Conservation (phyloP, 2,329 filamentous ascomycete species). For the Arthrobotrys sinensis region DNA sequence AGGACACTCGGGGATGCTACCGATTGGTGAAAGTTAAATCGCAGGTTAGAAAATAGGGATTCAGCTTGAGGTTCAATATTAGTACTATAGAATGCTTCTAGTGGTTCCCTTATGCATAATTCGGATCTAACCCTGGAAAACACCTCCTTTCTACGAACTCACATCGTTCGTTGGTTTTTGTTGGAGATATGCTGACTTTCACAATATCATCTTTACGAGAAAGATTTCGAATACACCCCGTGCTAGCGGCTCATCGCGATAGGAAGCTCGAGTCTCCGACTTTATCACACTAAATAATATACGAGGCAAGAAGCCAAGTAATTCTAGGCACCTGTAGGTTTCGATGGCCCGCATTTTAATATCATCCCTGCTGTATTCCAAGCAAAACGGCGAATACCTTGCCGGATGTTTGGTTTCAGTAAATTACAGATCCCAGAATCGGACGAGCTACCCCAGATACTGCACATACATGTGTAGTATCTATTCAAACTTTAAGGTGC, state of each 20-base stretch:
- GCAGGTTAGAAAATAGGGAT: background rate
- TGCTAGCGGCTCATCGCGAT: background rate
- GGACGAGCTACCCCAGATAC: background rate
- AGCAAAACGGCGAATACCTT: slow-evolving; percentile 12
- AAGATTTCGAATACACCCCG: background rate
- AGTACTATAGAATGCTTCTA: background rate
- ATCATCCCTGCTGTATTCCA: slow-evolving; percentile 17
- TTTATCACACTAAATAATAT: background rate
- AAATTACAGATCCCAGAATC: slow-evolving; percentile 4
- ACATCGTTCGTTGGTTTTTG: background rate
- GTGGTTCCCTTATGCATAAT: background rate
- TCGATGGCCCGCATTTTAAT: slow-evolving; percentile 9
- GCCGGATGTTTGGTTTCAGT: background rate
- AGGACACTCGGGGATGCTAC: background rate
- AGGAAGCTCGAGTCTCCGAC: background rate
- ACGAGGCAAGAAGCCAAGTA: slow-evolving; percentile 18
- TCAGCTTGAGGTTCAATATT: background rate
- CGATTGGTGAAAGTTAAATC: background rate
- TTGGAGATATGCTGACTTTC: too few species aligned
- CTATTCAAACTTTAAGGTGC: background rate
- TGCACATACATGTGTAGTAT: background rate
- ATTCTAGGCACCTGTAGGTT: slow-evolving; percentile 17
- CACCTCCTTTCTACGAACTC: background rate
- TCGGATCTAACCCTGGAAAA: background rate
- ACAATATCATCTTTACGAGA: background rate